Evolutionary conservation across 169 alveolate genomes (phyloP).

Genomic region (Amoebophrya sp.): DNA sequence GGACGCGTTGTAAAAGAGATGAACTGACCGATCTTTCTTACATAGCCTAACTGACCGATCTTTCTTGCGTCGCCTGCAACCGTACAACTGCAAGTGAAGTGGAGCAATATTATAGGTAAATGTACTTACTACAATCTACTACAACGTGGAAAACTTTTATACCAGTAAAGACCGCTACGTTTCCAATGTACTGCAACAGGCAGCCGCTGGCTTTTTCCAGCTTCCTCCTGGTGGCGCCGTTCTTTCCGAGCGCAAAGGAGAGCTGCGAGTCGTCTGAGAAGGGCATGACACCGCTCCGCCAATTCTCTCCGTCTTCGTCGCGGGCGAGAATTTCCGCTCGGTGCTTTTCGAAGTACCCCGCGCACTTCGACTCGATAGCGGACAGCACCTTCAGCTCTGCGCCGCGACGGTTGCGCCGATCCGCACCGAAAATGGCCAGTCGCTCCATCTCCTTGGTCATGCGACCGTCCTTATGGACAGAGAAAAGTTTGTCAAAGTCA

Average conservation of each 20-base stretch:
- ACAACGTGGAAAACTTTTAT: not conserved
- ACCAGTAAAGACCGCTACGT: conserved; percentile 4
- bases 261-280: conserved; percentile 2
- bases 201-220: conserved; percentile 52
- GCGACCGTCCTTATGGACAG: too few species aligned
- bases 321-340: not conserved
- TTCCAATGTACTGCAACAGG: conserved; percentile 43
- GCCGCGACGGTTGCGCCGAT: conserved; percentile 18
- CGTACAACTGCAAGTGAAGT: too few species aligned
- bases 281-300: not conserved
- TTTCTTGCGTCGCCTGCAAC: too few species aligned
- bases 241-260: conserved; percentile 52
- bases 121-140: not conserved
- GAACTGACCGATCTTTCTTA: too few species aligned
- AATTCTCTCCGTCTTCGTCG: not conserved
- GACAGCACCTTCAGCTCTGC: conserved; percentile 36
- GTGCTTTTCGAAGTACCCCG: conserved; percentile 34
- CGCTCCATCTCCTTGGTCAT: conserved; percentile 26
- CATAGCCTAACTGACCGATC: too few species aligned
- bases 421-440: conserved; percentile 34
- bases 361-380: conserved; percentile 20
- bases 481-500: too few species aligned
- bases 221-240: conserved; percentile 51
- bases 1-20: too few species aligned
- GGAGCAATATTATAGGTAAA: too few species aligned